A percentile compares a stretch with the other conserved stretches of the same genome.
Conservation (phyloP, 2,329 filamentous ascomycete genomes). For the Xylaria multiplex region DNA sequence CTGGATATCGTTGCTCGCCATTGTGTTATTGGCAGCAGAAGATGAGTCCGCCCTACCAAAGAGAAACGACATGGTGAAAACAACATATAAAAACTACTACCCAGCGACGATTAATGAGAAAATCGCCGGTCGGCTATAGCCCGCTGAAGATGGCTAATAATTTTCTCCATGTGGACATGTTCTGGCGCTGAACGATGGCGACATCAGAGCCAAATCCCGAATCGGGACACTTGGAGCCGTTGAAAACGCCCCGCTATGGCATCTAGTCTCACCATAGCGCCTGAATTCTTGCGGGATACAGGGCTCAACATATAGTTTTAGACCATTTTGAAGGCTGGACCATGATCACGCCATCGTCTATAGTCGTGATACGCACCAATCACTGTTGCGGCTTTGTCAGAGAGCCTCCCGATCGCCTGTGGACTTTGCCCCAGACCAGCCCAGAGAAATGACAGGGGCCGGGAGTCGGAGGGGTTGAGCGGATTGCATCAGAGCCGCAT, state of each 20-base stretch:
- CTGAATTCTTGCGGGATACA: slow-evolving; percentile 31
- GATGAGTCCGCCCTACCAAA: slow-evolving; percentile 49
- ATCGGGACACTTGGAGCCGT: slow-evolving; percentile 34
- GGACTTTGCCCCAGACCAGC: slow-evolving; percentile 22
- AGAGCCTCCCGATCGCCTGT: slow-evolving; percentile 38
- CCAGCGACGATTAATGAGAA: slow-evolving; percentile 33
- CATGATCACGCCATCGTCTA: slow-evolving; percentile 47
- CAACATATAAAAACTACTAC: slow-evolving; percentile 22
- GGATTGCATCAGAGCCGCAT: slow-evolving; percentile 39
- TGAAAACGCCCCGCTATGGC: slow-evolving; percentile 35
- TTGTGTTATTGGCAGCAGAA: slow-evolving; percentile 47
- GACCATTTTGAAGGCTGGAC: slow-evolving; percentile 39
- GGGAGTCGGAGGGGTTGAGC: slow-evolving; percentile 42
- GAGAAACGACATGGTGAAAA: slow-evolving; percentile 50
- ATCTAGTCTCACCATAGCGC: slow-evolving; percentile 37
- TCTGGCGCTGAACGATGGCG: slow-evolving; percentile 35
- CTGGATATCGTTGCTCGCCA: slow-evolving; percentile 51
- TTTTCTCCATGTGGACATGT: slow-evolving; percentile 35
- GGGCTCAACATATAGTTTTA: slow-evolving; percentile 26
- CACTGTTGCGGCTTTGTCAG: slow-evolving; percentile 44
- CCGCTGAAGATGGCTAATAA: slow-evolving; percentile 29
- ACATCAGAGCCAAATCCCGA: slow-evolving; percentile 38
- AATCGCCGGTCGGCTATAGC: slow-evolving; percentile 22
- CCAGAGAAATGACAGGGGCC: slow-evolving; percentile 37
- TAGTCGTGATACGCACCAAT: slow-evolving; percentile 44